Percentiles rank a stretch among this genome's conserved stretches.
Conservation (phyloP, 768 basidiomycete genomes). For the Suillus ampliporus region DNA sequence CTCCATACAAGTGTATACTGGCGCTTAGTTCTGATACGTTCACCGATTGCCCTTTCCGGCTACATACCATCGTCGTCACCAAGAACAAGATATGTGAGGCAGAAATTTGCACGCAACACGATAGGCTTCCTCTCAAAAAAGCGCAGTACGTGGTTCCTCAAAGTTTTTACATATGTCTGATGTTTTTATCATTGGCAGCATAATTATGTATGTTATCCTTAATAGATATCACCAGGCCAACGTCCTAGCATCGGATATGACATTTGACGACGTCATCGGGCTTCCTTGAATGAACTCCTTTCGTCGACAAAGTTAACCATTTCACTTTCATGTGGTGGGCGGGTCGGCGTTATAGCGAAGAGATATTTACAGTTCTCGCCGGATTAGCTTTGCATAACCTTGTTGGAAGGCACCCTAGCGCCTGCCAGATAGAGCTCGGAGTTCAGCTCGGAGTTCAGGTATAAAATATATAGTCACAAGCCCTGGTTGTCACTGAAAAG, state of each 20-base stretch:
- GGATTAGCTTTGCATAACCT: background rate
- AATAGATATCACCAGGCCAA: conserved; percentile 2
- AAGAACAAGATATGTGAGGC: background rate
- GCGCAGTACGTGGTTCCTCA: background rate
- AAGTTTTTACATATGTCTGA: background rate
- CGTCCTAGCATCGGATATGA: background rate
- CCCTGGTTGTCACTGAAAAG: background rate
- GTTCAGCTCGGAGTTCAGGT: background rate
- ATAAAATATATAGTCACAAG: background rate
- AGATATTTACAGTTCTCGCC: background rate
- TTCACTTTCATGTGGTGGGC: background rate
- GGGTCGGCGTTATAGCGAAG: background rate
- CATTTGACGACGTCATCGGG: background rate
- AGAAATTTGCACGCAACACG: background rate
- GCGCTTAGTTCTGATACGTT: background rate
- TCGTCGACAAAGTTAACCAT: too few species aligned
- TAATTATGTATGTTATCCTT: background rate
- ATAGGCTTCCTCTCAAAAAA: background rate
- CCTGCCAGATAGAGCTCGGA: background rate
- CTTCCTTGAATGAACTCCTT: background rate
- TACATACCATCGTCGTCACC: background rate
- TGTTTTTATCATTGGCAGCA: too few species aligned
- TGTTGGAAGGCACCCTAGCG: background rate
- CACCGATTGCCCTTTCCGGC: background rate
- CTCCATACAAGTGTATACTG: background rate